phyloP scores from a whole-genome alignment of 1,284 basidiomycete genomes.

The Leccinum pseudoinsigne region DNA sequence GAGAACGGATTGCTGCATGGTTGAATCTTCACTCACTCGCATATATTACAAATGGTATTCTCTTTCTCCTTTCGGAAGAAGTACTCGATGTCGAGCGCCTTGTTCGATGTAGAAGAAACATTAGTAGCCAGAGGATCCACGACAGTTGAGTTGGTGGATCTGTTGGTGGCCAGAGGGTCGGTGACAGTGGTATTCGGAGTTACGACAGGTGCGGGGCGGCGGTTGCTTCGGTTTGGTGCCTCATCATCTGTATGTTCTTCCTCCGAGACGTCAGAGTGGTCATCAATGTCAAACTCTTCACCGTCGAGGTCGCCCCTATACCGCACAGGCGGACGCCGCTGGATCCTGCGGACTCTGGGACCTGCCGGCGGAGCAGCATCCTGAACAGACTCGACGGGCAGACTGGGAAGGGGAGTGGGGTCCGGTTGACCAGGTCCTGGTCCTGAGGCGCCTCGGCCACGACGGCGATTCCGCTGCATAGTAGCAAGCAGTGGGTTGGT shows the following conservation, averaged over 20 bases:
- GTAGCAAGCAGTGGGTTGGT: too few species aligned
- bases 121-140: neutral
- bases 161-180: neutral
- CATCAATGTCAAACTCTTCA: neutral
- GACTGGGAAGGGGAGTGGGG: too few species aligned
- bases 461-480: too few species aligned
- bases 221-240: neutral
- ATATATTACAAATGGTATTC: neutral
- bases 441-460: too few species aligned
- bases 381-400: neutral
- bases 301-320: neutral
- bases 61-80: neutral
- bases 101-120: neutral
- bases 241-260: neutral
- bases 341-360: neutral
- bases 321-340: neutral
- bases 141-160: neutral
- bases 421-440: too few species aligned
- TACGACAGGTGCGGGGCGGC: too few species aligned
- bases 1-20: neutral
- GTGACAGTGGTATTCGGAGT: neutral
- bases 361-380: neutral
- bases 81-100: neutral
- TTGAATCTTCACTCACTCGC: neutral
- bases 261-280: neutral